Base-by-base conservation (phyloP, 2,329 filamentous ascomycete genomes). In the Venturia aucupariae region DNA sequence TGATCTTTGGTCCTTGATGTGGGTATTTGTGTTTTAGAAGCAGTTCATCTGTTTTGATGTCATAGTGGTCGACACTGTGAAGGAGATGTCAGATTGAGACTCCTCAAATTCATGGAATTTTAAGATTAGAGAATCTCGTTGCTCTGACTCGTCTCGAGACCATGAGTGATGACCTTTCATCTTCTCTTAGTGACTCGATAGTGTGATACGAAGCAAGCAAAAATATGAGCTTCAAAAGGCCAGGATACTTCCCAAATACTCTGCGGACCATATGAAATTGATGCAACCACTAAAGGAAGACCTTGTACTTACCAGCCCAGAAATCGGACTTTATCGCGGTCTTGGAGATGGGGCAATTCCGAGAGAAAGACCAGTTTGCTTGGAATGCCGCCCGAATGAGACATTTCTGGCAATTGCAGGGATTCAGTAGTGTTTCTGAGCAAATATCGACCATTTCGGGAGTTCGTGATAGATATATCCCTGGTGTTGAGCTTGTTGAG, bases 311-410 rank as follows among this genome's bases (percentile, higher is more conserved):
- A 96, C 93, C 92, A 97, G 75, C 91, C 92, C 61, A 97, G 77
- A 75, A 97, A 96, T 67, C 93, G 87, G 66, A 97, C 88, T 77
- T 97, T 97, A n/a, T 86, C 84, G n/a, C 84, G 84, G 4, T 72
- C 66, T 27, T 76, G 75, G 59, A 81, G 78, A 65, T 78, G 72
- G 1, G 77, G 77, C n/a, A 81, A 68, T 62, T 81, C 76, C 13
- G 72, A 73, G 39, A 81, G 70, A 48, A 80, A 72, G 66, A 87
- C 85, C 11, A 81, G 73, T 41, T 69, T 75, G 60, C 75, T 77
- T 17, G 90, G 83, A 39, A 84, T 77, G 35, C 90, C 89, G 10
- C 82, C 84, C 67, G 73, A 57, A 35, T 57, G 51, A 10, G 51
- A 57, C 51, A 57, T 57, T 27, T 64, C 68, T 7, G n/a, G 38